Evolutionary conservation across 1,139 yeast species (phyloP), one percentile per base, ranked within the genome.

Genomic region (Candida labiduridarum): DNA sequence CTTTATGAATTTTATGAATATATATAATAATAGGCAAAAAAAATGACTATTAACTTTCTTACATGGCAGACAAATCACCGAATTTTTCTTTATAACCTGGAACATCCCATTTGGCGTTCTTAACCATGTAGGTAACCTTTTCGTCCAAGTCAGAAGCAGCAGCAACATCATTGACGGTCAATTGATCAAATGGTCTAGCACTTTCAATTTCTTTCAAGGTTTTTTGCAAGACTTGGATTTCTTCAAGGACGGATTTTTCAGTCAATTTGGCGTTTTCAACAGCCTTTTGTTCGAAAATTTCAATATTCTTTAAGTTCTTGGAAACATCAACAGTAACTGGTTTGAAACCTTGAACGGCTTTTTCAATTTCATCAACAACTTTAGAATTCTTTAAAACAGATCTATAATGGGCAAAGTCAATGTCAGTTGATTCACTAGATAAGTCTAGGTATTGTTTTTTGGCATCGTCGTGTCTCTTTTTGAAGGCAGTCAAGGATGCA

Each of bases 1-100:
- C 34, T 41, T 29, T 41, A 41, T 41, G 35, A 18, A 41, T 41
- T 30, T 22, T 25, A 14, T 25, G 27, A 11, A 41, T 38, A 25
- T 41, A 25, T 41, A 38, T 38, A 38, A 38, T 38, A 38, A n/a
- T 38, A 38, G 5, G 9, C 16, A 19, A 12, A 12, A 38, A 38
- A 18, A 22, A 38, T 38, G 18, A 22, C 16, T 19, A n/a, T 42
- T 36, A 45, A 41, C 41, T 12, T 16, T 30, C 40, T 47, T 83
- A 92, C 97, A 92, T 91, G 73, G 89, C 90, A 67, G 94, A 89
- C 78, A 91, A 84, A 74, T 89, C 90, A 72, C 97, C 97, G 74
- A 91, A 92, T 84, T 90, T 92, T 76, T 92, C 98, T 78, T 88
- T 87, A 85, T 94, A 94, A 64, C 97, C 97, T 64, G 99, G 98